A percentile compares a stretch with the other conserved stretches of the same genome.
Conservation (phyloP, 257 asterid genomes). For the Paraleonurus japonicus region DNA sequence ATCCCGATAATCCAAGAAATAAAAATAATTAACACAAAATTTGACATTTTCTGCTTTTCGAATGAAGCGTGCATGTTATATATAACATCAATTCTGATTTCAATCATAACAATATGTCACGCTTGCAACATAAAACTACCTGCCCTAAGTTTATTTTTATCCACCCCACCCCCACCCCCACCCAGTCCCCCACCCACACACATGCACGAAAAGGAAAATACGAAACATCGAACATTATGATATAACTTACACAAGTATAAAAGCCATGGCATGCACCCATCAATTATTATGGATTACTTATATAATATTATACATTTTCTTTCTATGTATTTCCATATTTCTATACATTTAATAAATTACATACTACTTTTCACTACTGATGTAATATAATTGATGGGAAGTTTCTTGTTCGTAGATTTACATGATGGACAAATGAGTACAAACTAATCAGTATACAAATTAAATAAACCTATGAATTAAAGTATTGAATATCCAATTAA, state of each 20-base stretch:
- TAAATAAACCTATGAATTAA: not conserved
- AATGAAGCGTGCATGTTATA: not conserved
- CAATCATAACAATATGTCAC: conserved; percentile 60
- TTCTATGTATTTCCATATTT: not conserved
- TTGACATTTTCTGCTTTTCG: not conserved
- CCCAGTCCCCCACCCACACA: not conserved
- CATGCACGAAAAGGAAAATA: conserved; percentile 32
- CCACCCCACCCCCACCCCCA: not conserved
- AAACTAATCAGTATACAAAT: too few species aligned
- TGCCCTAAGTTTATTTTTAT: conserved; percentile 21
- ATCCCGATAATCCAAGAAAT: not conserved
- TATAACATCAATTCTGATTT: conserved; percentile 11
- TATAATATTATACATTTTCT: not conserved
- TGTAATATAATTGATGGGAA: not conserved
- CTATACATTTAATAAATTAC: not conserved
- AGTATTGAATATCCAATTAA: too few species aligned
- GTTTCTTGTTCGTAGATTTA: not conserved
- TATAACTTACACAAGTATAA: not conserved
- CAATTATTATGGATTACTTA: conserved; percentile 18
- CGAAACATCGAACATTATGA: conserved; percentile 20
- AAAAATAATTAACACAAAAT: not conserved
- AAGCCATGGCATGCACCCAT: conserved; percentile 39
- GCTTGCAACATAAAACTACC: conserved; percentile 40
- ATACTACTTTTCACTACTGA: not conserved
- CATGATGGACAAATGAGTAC: not conserved